Conservation (phyloP, 371 early-diverging fungal species). For the Lichtheimia ornata region DNA sequence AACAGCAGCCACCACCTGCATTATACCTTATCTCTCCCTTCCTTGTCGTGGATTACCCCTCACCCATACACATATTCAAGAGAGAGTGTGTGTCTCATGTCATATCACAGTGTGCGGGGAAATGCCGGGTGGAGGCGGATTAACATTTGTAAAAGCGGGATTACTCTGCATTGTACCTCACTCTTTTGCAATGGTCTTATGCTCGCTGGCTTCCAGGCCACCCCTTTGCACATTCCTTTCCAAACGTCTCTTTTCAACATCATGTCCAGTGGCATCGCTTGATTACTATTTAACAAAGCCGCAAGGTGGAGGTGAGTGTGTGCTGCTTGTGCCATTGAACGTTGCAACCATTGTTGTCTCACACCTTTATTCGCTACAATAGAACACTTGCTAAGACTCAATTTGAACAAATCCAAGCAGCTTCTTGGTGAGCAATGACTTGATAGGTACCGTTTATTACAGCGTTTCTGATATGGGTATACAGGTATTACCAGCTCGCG, state of each 20-base stretch:
- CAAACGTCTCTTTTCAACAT: constrained; percentile 2
- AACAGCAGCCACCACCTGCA: too few species aligned
- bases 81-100: too few species aligned
- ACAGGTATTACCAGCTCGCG: constrained; percentile 36
- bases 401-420: constrained; percentile 21
- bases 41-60: too few species aligned
- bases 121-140: neutral
- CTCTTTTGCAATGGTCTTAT: constrained; percentile 1
- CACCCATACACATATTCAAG: too few species aligned
- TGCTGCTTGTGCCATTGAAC: neutral
- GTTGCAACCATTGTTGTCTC: neutral
- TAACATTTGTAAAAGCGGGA: neutral
- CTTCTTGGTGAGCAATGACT: constrained; percentile 15
- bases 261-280: neutral
- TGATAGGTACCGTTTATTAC: neutral
- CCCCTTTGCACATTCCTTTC: neutral
- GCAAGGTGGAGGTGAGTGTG: neutral
- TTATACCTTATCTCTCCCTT: too few species aligned
- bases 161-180: neutral
- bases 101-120: neutral
- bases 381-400: constrained; percentile 23
- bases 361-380: neutral
- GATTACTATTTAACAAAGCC: constrained; percentile 9
- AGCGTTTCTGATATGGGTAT: neutral
- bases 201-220: neutral